These are phyloP conservation scores for Centrapalus pauciflorus DNA, from an alignment of 129 eudicot genomes.

Conservation along the genomic window DNA sequence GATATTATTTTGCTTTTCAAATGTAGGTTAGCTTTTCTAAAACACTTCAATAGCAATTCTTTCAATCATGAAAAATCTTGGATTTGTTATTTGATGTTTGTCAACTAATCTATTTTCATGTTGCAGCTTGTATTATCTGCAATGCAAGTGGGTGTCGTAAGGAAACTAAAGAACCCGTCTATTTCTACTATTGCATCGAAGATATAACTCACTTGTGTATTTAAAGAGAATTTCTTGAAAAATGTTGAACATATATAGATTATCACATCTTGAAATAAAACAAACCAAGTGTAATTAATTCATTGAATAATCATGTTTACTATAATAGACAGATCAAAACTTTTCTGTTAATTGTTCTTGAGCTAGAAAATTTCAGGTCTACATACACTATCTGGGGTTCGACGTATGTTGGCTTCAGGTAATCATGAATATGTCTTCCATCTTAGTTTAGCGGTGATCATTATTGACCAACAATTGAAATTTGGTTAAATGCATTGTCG, in stretches of 20 bases:
- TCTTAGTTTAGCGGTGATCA: too few relatives aligned
- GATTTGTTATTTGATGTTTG: too few relatives aligned
- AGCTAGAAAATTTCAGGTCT: not conserved
- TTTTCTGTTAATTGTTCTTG: not conserved
- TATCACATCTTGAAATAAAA: not conserved
- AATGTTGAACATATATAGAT: not conserved
- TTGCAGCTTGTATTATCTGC: conserved; percentile 75
- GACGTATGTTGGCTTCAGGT: too few relatives aligned
- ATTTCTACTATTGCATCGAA: conserved; percentile 35
- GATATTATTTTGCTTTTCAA: too few relatives aligned
- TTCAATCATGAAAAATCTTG: too few relatives aligned
- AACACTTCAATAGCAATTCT: too few relatives aligned
- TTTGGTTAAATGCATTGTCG: too few relatives aligned
- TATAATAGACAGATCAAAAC: not conserved
- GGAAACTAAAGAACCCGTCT: conserved; percentile 40
- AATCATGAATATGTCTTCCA: too few relatives aligned
- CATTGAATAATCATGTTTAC: not conserved
- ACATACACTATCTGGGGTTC: too few relatives aligned
- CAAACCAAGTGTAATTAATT: not conserved
- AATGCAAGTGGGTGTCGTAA: conserved; percentile 77
- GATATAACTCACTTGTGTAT: conserved; percentile 29
- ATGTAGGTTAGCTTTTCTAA: too few relatives aligned
- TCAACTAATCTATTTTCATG: conserved; percentile 11
- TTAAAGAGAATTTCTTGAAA: too few relatives aligned
- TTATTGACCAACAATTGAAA: too few relatives aligned